Percentiles rank a stretch among this genome's conserved stretches.
Evolutionary conservation across 83 land plant species (phyloP).

Genomic region (Thuja plicata): DNA sequence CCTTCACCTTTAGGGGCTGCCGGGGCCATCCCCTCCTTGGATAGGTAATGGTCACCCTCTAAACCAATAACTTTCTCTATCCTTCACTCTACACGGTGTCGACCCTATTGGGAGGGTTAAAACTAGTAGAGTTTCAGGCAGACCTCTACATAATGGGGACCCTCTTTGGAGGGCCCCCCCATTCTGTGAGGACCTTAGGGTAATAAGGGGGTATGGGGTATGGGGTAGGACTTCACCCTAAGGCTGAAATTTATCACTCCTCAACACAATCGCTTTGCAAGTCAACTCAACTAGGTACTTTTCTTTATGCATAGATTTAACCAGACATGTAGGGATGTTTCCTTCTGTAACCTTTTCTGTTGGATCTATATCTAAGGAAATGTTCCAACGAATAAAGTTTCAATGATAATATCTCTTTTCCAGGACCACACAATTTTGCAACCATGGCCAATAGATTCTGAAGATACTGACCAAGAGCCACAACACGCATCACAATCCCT

Average conservation of each 20-base stretch:
- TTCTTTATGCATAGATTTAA: slow-evolving; percentile 59
- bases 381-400: slow-evolving; percentile 67
- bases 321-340: slow-evolving; percentile 74
- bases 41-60: too few relatives aligned
- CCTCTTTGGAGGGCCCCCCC: too few relatives aligned
- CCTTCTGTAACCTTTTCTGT: slow-evolving; percentile 69
- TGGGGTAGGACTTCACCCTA: too few relatives aligned
- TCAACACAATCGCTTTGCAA: slow-evolving; percentile 64
- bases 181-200: too few relatives aligned
- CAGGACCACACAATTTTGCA: slow-evolving; percentile 88
- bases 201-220: too few relatives aligned
- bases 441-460: slow-evolving; percentile 94
- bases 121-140: too few relatives aligned
- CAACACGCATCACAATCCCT: slow-evolving; percentile 75
- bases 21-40: too few relatives aligned
- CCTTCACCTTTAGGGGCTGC: too few relatives aligned
- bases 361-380: slow-evolving; percentile 51
- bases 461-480: slow-evolving; percentile 88
- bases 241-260: slow-evolving; percentile 35
- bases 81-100: too few relatives aligned
- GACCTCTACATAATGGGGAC: too few relatives aligned
- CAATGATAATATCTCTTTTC: slow-evolving; percentile 85
- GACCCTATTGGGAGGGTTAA: too few relatives aligned
- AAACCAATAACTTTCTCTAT: too few relatives aligned
- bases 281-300: slow-evolving; percentile 65